These are phyloP conservation scores for Ophioceras dolichostomum DNA, from an alignment of 2,329 filamentous ascomycete genomes.

Conservation along the genomic window DNA sequence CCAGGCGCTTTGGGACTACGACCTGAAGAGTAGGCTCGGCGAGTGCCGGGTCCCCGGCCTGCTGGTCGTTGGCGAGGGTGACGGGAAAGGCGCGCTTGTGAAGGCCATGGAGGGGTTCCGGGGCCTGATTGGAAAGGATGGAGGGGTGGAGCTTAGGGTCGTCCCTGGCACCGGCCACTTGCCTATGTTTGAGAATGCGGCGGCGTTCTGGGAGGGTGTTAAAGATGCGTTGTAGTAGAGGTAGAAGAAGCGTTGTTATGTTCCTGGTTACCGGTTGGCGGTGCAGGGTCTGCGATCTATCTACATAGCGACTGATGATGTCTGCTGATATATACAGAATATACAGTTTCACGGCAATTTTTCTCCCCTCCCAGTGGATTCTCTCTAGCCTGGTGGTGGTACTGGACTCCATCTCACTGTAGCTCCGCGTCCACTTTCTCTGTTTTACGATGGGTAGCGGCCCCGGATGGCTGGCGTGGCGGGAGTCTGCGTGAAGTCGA, in stretches of 20 bases:
- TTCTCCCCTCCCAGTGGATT: too few relatives aligned
- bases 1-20: conserved; percentile 60
- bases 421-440: not conserved
- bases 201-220: conserved; percentile 54
- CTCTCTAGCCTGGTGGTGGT: too few relatives aligned
- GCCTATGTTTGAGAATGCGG: conserved; percentile 69
- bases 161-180: conserved; percentile 66
- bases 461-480: conserved; percentile 1
- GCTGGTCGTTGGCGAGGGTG: conserved; percentile 60
- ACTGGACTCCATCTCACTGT: too few relatives aligned
- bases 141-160: conserved; percentile 48
- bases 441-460: not conserved
- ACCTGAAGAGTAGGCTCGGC: conserved; percentile 46
- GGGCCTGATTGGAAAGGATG: conserved; percentile 35
- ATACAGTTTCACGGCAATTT: too few relatives aligned
- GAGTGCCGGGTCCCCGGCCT: conserved; percentile 44
- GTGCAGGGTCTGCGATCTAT: too few relatives aligned
- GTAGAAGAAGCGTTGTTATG: too few relatives aligned
- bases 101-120: conserved; percentile 71
- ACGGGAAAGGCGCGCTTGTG: conserved; percentile 59
- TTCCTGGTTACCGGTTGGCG: too few relatives aligned
- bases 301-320: too few relatives aligned
- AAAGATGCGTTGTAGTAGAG: too few relatives aligned
- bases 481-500: conserved; percentile 33
- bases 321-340: too few relatives aligned